Percentiles rank a stretch among this genome's conserved stretches.
phyloP scores from a whole-genome alignment of 164 flowering plant species.

The Macadamia tetraphylla region DNA sequence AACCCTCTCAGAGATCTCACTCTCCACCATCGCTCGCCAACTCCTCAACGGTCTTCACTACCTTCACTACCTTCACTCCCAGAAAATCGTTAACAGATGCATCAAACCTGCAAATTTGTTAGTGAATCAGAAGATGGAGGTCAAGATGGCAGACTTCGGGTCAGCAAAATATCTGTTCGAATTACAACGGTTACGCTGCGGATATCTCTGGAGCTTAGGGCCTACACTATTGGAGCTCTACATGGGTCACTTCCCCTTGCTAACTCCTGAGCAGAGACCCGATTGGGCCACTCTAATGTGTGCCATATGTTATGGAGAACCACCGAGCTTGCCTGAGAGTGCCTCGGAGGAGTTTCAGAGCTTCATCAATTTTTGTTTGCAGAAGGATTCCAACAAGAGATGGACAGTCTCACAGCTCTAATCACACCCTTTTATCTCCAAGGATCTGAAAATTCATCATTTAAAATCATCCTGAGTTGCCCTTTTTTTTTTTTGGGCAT shows the following conservation, averaged over 20 bases:
- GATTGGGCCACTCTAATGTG: constrained; percentile 87
- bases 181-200: constrained; percentile 43
- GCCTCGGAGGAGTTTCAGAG: constrained; percentile 50
- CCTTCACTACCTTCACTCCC: constrained; percentile 19
- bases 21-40: constrained; percentile 46
- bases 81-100: too few species aligned
- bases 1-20: constrained; percentile 32
- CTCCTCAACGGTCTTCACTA: constrained; percentile 49
- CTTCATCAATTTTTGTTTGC: constrained; percentile 30
- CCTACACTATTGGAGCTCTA: constrained; percentile 44
- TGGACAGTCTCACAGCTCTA: constrained; percentile 41
- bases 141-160: constrained; percentile 59
- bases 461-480: too few species aligned
- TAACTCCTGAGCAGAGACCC: constrained; percentile 58
- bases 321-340: constrained; percentile 14
- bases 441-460: not conserved
- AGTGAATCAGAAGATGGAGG: constrained; percentile 20
- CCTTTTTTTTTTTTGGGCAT: not conserved
- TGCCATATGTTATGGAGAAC: constrained; percentile 72
- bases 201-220: not conserved
- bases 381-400: too few species aligned
- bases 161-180: constrained; percentile 32
- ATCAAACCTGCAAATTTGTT: constrained; percentile 16
- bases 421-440: constrained; percentile 51
- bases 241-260: constrained; percentile 63